phyloP scores from a whole-genome alignment of 805 yeast genomes.

The Huiozyma sinensis region DNA sequence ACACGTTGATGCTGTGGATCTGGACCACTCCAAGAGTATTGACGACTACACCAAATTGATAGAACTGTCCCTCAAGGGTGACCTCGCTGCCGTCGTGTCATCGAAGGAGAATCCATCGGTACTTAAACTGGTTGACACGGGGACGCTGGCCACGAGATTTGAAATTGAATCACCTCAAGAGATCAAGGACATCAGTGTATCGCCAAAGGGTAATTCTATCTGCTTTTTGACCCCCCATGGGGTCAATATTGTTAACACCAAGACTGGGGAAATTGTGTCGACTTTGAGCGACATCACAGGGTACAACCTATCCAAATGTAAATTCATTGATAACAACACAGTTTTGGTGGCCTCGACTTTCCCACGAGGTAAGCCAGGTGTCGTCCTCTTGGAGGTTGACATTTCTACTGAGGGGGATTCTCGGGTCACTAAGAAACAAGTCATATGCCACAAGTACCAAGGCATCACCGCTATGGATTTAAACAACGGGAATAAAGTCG shows the following conservation, averaged over 20 bases:
- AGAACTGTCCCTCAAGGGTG: constrained; percentile 43
- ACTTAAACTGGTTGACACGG: constrained; percentile 48
- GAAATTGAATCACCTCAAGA: constrained; percentile 44
- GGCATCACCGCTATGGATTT: constrained; percentile 49
- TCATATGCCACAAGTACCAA: constrained; percentile 31
- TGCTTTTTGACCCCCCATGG: constrained; percentile 48
- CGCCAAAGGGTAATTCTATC: constrained; percentile 54
- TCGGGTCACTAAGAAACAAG: constrained; percentile 16
- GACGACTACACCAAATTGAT: constrained; percentile 58
- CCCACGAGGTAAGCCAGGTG: constrained; percentile 32
- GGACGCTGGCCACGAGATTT: constrained; percentile 40
- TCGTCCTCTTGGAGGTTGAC: constrained; percentile 24
- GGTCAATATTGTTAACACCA: constrained; percentile 35
- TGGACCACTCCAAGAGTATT: constrained; percentile 34
- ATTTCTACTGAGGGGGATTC: constrained; percentile 20
- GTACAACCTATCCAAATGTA: constrained; percentile 26
- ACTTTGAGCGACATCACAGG: constrained; percentile 25
- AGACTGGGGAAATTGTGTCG: constrained; percentile 30
- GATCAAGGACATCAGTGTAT: constrained; percentile 54
- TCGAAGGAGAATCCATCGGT: constrained; percentile 48
- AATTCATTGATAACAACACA: constrained; percentile 25
- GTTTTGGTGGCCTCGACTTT: constrained; percentile 36
- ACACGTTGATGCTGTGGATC: constrained; percentile 49
- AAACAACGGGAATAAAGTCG: constrained; percentile 24
- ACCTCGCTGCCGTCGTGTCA: constrained; percentile 56